These are phyloP conservation scores for Flaveria sonorensis DNA, from an alignment of 129 eudicot genomes.

Conservation along the genomic window DNA sequence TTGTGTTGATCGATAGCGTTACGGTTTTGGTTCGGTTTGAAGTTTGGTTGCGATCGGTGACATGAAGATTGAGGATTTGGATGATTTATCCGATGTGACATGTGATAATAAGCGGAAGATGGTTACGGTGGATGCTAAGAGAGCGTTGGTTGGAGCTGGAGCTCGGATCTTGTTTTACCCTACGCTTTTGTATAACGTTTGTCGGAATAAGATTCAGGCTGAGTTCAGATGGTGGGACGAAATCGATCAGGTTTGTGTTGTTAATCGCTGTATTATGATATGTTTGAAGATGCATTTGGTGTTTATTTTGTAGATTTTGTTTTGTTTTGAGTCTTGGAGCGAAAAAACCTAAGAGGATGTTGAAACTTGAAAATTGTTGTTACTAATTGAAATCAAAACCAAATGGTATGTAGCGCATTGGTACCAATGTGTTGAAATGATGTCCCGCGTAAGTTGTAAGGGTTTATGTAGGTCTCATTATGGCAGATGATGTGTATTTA, in stretches of 20 bases:
- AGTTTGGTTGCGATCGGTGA: constrained; percentile 35
- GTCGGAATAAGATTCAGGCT: constrained; percentile 64
- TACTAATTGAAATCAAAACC: too few relatives aligned
- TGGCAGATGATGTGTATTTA: too few relatives aligned
- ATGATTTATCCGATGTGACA: constrained; percentile 38
- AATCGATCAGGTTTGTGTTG: constrained; percentile 63
- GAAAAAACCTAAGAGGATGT: background rate
- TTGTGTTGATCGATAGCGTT: constrained; percentile 23
- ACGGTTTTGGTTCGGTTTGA: constrained; percentile 34
- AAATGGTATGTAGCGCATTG: too few relatives aligned
- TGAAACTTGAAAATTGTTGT: background rate
- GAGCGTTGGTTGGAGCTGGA: constrained; percentile 84
- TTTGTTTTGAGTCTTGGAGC: background rate
- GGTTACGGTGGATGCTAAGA: constrained; percentile 64
- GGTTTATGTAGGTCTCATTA: too few relatives aligned
- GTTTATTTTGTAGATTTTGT: background rate
- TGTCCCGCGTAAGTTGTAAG: too few relatives aligned
- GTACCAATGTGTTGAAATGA: too few relatives aligned
- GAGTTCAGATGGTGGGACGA: constrained; percentile 95
- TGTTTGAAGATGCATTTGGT: background rate
- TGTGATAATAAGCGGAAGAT: constrained; percentile 33
- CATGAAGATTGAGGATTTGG: constrained; percentile 76
- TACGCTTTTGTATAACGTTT: constrained; percentile 81
- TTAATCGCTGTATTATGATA: background rate
- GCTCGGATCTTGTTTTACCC: constrained; percentile 89